Evolutionary conservation across 306 rosid species (phyloP).

Genomic region (Trichosanthes cucumerina): DNA sequence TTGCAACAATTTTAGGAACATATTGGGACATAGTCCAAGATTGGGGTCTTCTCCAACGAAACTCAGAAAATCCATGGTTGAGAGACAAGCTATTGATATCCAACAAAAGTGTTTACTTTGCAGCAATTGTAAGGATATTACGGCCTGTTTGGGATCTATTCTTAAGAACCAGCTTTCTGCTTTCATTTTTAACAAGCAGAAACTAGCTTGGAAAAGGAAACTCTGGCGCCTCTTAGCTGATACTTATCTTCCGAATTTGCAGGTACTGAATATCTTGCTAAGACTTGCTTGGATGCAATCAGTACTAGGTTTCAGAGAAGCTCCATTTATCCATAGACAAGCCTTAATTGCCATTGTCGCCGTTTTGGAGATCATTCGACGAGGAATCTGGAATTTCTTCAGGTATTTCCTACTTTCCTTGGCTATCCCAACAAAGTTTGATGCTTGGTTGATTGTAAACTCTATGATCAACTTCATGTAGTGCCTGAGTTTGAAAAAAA

Average conservation of each 20-base stretch:
- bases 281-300: constrained; percentile 76
- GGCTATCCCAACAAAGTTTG: background rate
- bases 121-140: constrained; percentile 37
- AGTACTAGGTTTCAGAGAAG: constrained; percentile 44
- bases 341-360: constrained; percentile 52
- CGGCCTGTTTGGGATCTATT: background rate
- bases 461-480: background rate
- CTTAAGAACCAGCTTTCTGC: background rate
- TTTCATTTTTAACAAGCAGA: background rate
- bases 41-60: constrained; percentile 41
- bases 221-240: background rate
- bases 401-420: constrained; percentile 29
- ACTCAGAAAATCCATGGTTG: constrained; percentile 50
- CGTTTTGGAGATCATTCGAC: constrained; percentile 62
- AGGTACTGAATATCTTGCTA: constrained; percentile 57
- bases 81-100: constrained; percentile 58
- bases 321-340: constrained; percentile 44
- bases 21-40: constrained; percentile 48
- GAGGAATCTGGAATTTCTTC: constrained; percentile 86
- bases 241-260: constrained; percentile 6
- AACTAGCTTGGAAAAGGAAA: background rate
- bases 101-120: constrained; percentile 39
- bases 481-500: background rate
- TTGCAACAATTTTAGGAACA: constrained; percentile 33
- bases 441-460: background rate